A percentile compares a stretch with the other conserved stretches of the same genome.
Evolutionary conservation across 441 rosid species (phyloP).

Genomic region (Aquilaria agallochum): DNA sequence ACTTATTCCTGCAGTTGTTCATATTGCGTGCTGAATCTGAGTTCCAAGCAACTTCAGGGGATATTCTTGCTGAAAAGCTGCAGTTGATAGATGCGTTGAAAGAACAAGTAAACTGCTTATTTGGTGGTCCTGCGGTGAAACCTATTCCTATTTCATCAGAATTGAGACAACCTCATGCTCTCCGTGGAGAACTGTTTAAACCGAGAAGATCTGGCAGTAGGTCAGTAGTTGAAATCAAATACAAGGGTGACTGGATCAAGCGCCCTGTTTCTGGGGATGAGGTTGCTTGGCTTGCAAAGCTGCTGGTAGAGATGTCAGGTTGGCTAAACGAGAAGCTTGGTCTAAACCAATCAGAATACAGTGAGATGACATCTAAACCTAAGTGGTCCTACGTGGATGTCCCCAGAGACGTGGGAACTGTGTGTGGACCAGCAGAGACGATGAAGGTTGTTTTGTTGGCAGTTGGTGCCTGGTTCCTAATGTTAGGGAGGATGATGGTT

Average conservation of each 20-base stretch:
- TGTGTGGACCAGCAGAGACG: slow-evolving; percentile 40
- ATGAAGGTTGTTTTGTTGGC: slow-evolving; percentile 34
- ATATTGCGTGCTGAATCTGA: slow-evolving; percentile 82
- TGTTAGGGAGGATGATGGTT: slow-evolving; percentile 25
- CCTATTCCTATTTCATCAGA: slow-evolving; percentile 44
- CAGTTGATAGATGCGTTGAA: slow-evolving; percentile 57
- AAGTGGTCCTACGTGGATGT: slow-evolving; percentile 49
- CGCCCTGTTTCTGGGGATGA: slow-evolving; percentile 81
- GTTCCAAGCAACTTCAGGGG: slow-evolving; percentile 54
- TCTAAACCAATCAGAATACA: slow-evolving; percentile 38
- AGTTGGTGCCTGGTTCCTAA: slow-evolving; percentile 41
- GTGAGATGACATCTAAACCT: slow-evolving; percentile 18
- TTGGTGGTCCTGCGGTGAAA: slow-evolving; percentile 45
- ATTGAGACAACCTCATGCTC: slow-evolving; percentile 30
- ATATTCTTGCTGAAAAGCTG: slow-evolving; percentile 33
- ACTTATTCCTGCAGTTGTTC: slow-evolving; percentile 59
- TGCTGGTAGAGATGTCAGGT: slow-evolving; percentile 52
- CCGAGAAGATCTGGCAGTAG: slow-evolving; percentile 61
- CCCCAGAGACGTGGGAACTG: slow-evolving; percentile 32
- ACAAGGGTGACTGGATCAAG: slow-evolving; percentile 87
- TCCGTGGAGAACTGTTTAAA: slow-evolving; percentile 64
- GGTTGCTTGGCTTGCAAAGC: slow-evolving; percentile 74
- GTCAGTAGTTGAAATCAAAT: slow-evolving; percentile 33
- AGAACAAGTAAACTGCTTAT: slow-evolving; percentile 45
- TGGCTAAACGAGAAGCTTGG: slow-evolving; percentile 67